Evolutionary conservation across 306 rosid species (phyloP), one percentile per base, ranked within the genome.

Genomic region (Vigna unguiculata): DNA sequence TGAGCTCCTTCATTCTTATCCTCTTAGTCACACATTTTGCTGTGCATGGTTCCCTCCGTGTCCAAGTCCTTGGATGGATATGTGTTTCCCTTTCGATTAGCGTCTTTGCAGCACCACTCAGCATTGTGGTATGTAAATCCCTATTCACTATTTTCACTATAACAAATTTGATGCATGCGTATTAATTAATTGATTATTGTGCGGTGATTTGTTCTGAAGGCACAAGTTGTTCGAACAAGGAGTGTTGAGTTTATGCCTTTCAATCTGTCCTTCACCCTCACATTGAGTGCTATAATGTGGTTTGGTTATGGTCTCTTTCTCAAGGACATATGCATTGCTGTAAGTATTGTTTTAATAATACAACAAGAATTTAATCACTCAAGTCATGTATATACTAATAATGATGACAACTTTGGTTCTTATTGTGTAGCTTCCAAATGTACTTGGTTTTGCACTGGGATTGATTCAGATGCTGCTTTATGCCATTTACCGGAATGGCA

Each of bases 241-340:
- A 96, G 99, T 46, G 90, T 96, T 0, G 97, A 96, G 36, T 92
- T 85, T 51, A 92, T 92, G 97, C 93, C 98, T 17, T 91, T 92
- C 82, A 67, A 69, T 15, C 51, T 96, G 17, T 92, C 98, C 6
- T 88, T 96, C 47, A 90, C 88, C 60, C 93, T 91, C 13, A 91
- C 99, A 32, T 49, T 96, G 79, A 96, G 99, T 69, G 97, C 98
- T 15, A 19, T 85, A 3, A 83, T 85, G 87, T 96, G 98, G 99
- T 92, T 96, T 51, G 87, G 87, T 9, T 92, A 92, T 46, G 99
- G 98, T 22, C 79, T 89, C 43, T 76, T 87, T 53, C 88, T 88
- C 32, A 84, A 85, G 82, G 96, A 91, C 82, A 89, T 90, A 34
- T 90, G 95, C 84, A 67, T 94, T 55, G 96, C 95, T 25, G 93